Percentiles rank a stretch among this genome's conserved stretches.
phyloP scores from a whole-genome alignment of 495 filamentous ascomycete species.

The Neurospora sp. region DNA sequence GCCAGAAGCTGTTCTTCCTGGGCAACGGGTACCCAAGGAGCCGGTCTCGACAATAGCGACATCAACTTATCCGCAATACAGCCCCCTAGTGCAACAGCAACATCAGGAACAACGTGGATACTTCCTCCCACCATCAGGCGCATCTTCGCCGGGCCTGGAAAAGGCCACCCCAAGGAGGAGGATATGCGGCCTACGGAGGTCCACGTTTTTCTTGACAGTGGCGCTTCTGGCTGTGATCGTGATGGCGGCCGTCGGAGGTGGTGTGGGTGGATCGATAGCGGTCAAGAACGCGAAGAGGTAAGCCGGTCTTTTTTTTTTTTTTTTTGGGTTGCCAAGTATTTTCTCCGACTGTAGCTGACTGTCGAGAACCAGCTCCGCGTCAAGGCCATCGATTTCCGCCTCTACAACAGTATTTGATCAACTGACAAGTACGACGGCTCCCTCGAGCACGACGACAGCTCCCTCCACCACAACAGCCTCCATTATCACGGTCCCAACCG shows the following conservation, averaged over 20 bases:
- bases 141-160: background rate
- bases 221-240: background rate
- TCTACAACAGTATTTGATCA: background rate
- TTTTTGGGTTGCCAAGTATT: background rate
- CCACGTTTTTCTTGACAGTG: background rate
- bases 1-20: background rate
- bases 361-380: background rate
- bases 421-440: background rate
- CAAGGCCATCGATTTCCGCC: background rate
- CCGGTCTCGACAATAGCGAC: background rate
- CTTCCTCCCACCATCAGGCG: background rate
- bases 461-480: background rate
- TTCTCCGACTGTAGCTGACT: background rate
- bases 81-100: background rate
- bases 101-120: background rate
- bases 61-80: background rate
- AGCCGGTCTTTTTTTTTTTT: background rate
- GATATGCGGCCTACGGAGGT: background rate
- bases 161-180: background rate
- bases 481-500: constrained; percentile 1
- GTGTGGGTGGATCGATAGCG: constrained; percentile 4
- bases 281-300: constrained; percentile 6
- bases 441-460: background rate
- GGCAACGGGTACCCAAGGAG: background rate
- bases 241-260: background rate